phyloP scores from a whole-genome alignment of 139 green algal genomes.

The Deuterostichococcus epilithicus region DNA sequence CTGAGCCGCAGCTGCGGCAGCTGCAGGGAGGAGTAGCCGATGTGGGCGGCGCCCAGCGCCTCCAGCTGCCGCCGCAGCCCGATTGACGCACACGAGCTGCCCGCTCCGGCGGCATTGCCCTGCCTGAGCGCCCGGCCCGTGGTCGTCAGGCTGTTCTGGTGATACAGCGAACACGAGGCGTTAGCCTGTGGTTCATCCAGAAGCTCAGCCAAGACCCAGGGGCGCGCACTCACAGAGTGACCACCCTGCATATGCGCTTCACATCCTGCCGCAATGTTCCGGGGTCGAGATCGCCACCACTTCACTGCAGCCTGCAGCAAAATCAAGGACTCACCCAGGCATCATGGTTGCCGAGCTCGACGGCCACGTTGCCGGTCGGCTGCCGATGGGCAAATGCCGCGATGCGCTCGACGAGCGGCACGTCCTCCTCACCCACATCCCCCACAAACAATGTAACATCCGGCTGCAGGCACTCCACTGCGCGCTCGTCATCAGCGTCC shows the following conservation, averaged over 20 bases:
- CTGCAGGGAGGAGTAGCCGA: conserved; percentile 40
- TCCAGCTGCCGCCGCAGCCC: conserved; percentile 39
- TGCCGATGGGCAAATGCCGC: conserved; percentile 12
- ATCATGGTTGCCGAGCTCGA: conserved; percentile 66
- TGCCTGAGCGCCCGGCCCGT: conserved; percentile 1
- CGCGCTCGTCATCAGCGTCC: conserved; percentile 31
- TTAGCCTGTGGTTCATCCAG: no score
- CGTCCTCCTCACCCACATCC: conserved; percentile 66
- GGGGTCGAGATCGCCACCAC: not conserved
- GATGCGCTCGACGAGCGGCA: conserved; percentile 43
- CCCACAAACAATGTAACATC: conserved; percentile 63
- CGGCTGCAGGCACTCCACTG: conserved; percentile 35
- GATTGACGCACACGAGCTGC: not conserved
- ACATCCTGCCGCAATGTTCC: no score
- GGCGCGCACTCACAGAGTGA: no score
- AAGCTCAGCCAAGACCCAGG: no score
- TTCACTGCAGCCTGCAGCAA: not conserved
- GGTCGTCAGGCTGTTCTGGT: conserved; percentile 24
- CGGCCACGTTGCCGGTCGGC: conserved; percentile 29
- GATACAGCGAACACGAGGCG: not conserved
- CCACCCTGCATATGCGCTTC: no score
- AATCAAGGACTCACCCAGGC: conserved; percentile 33
- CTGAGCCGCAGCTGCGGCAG: conserved; percentile 33
- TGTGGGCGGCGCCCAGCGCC: conserved; percentile 41
- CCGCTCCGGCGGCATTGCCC: not conserved